phyloP scores from a whole-genome alignment of 768 basidiomycete species.

The Lyophyllum shimeji region DNA sequence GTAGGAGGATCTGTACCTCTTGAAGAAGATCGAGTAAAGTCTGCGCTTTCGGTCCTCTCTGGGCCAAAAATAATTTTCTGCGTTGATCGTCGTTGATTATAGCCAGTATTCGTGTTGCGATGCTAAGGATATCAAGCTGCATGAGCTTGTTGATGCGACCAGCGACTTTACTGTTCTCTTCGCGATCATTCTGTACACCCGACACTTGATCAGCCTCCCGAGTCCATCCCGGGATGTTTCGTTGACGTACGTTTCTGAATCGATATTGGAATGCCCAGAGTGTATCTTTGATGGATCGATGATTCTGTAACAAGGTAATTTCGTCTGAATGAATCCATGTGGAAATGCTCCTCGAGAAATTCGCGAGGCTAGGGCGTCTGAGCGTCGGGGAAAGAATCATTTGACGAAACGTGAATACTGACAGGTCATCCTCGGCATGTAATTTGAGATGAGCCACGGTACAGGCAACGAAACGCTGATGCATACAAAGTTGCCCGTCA shows the following conservation, averaged over 20 bases:
- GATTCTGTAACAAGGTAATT: background rate
- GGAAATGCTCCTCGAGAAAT: background rate
- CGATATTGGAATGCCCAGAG: conserved; percentile 8
- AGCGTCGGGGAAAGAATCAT: background rate
- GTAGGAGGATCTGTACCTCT: background rate
- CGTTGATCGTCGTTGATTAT: conserved; percentile 4
- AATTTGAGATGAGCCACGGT: conserved; percentile 4
- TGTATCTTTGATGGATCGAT: conserved; percentile 8
- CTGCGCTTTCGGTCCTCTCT: conserved; percentile 5
- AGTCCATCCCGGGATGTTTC: too few species aligned
- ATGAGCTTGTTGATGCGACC: background rate
- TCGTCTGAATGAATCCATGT: conserved; percentile 7
- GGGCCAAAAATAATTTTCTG: background rate
- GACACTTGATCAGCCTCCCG: background rate
- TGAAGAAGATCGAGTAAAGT: conserved; percentile 9
- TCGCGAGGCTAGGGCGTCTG: background rate
- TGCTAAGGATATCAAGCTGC: conserved; percentile 1
- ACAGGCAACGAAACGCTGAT: conserved; percentile 6
- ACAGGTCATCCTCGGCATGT: background rate
- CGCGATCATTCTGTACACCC: background rate
- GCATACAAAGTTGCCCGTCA: too few species aligned
- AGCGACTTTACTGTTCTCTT: background rate
- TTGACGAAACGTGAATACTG: background rate
- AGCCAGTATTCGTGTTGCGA: conserved; percentile 5
- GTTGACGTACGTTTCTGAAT: background rate